Conservation (phyloP, 208 protist genomes). For the Angomonas deanei region DNA sequence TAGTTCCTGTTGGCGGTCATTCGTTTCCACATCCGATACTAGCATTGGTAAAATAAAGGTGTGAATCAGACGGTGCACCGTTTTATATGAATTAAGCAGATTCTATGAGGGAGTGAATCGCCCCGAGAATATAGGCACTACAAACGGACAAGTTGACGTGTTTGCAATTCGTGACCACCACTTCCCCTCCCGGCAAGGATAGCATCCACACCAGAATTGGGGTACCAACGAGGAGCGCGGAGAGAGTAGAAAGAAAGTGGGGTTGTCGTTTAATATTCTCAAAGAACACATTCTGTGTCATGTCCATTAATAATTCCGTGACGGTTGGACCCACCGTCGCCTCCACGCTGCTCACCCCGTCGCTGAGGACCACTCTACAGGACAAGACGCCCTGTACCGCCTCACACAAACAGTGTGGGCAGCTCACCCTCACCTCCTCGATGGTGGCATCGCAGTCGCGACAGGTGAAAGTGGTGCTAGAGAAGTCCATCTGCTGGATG, state of each 20-base stretch:
- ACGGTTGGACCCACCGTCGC: constrained; percentile 20
- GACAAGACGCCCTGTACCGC: constrained; percentile 16
- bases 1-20: constrained; percentile 5
- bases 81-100: no score
- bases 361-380: constrained; percentile 29
- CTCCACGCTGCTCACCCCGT: constrained; percentile 17
- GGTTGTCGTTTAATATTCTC: background rate
- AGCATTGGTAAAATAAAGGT: no score
- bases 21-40: no score
- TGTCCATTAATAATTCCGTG: constrained; percentile 32
- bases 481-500: constrained; percentile 26
- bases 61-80: no score
- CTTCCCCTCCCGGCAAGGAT: background rate
- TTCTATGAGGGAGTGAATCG: constrained; percentile 5
- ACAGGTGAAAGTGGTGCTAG: constrained; percentile 15
- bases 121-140: background rate
- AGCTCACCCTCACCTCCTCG: background rate
- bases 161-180: background rate
- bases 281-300: background rate
- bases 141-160: background rate
- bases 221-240: background rate
- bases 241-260: background rate
- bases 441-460: constrained; percentile 1
- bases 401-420: constrained; percentile 17
- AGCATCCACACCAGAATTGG: background rate